Conservation (phyloP, 345 rosid genomes). For the Chamaenerion angustifolium region DNA sequence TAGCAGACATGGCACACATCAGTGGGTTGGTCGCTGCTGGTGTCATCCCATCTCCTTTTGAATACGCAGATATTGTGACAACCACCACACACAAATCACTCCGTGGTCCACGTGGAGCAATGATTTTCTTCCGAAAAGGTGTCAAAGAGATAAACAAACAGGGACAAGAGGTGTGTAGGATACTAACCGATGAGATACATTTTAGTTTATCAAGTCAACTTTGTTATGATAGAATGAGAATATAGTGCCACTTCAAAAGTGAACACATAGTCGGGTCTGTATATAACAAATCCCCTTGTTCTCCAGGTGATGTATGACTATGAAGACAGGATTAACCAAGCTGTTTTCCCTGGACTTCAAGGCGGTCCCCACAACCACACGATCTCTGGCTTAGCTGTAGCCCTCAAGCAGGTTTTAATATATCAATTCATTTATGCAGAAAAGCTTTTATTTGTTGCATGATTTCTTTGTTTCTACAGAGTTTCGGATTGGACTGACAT, state of each 20-base stretch:
- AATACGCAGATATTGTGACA: constrained; percentile 88
- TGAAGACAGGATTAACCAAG: constrained; percentile 77
- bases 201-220: no score
- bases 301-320: constrained; percentile 73
- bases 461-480: no score
- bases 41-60: constrained; percentile 92
- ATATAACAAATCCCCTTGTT: constrained; percentile 3
- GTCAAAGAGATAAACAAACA: constrained; percentile 72
- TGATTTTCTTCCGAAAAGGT: constrained; percentile 95
- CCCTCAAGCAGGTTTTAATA: constrained; percentile 64
- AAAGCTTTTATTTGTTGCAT: no score
- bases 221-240: no score
- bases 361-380: constrained; percentile 99
- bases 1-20: constrained; percentile 97
- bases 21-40: constrained; percentile 96
- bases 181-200: background rate
- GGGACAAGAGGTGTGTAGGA: constrained; percentile 66
- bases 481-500: no score
- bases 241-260: no score
- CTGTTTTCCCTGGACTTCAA: constrained; percentile 94
- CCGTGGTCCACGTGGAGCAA: constrained; percentile 97
- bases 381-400: constrained; percentile 81
- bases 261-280: no score
- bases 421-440: background rate
- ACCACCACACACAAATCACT: constrained; percentile 97